Evolutionary conservation across 345 rosid species (phyloP), one percentile per base, ranked within the genome.

Genomic region (Melaleuca alternifolia): DNA sequence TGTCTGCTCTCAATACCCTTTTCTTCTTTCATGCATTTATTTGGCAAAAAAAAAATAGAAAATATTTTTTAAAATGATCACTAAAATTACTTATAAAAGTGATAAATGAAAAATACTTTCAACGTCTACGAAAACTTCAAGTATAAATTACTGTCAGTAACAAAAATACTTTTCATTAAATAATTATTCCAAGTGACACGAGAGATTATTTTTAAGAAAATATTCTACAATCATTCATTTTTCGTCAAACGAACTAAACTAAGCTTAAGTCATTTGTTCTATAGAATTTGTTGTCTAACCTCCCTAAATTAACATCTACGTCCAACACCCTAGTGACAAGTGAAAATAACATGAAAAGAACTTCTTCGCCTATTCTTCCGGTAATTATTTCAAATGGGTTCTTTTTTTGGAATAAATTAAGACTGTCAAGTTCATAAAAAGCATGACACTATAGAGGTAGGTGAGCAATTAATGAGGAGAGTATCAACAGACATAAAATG

Each of bases 31-130:
- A 4, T 41, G 41, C 3, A 41, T 41, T 41, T 4, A 41, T 41
- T 41, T n/a, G n/a, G n/a, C n/a, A n/a, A n/a, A n/a, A n/a, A n/a
- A n/a, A n/a, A n/a, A n/a, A n/a, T n/a, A n/a, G n/a, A n/a, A n/a
- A n/a, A 26, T 1, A n/a, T n/a, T n/a, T 59, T 0, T 9, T 11
- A 10, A 59, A 59, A 1, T 6, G 0, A 6, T 59, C 5, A 0
- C 4, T 59, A n/a, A n/a, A 11, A 59, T 59, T 0, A 3, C 7
- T 59, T 59, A n/a, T 7, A 59, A 59, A n/a, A 11, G 24, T 57
- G 12, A n/a, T 59, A 33, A n/a, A 59, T 13, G 3, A 11, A n/a
- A n/a, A n/a, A n/a, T n/a, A n/a, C n/a, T 4, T 59, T 59, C 2
- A 59, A n/a, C 6, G 1, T 59, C 33, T 18, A 28, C 0, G 0